A percentile compares a stretch with the other conserved stretches of the same genome.
Evolutionary conservation across 176 grass and related monocot species (phyloP).

Genomic region (Cenchrus americanus): DNA sequence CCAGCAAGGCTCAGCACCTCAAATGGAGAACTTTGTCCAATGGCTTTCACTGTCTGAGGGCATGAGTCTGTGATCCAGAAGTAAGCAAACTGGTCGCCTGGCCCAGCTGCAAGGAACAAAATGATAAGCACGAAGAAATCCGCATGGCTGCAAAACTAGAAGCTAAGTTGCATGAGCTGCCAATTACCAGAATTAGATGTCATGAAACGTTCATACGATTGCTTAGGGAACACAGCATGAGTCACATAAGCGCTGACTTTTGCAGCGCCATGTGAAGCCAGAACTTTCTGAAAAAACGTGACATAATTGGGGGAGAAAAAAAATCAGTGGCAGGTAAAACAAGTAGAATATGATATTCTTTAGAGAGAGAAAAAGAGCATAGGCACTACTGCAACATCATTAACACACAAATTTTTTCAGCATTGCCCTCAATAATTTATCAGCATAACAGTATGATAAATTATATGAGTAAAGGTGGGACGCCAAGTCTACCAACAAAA

Average conservation of each 20-base stretch:
- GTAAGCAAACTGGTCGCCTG: conserved; percentile 59
- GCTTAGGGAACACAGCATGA: conserved; percentile 88
- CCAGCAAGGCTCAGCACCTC: conserved; percentile 89
- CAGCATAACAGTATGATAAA: background rate
- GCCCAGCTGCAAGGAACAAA: conserved; percentile 32
- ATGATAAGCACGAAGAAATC: conserved; percentile 25
- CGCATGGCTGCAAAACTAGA: background rate
- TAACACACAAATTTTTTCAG: background rate
- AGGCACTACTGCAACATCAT: background rate
- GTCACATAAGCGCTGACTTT: conserved; percentile 98
- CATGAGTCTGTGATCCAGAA: conserved; percentile 97
- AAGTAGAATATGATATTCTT: background rate
- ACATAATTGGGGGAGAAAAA: background rate
- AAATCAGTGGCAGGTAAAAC: background rate
- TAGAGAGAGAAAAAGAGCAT: background rate
- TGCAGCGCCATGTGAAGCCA: conserved; percentile 66
- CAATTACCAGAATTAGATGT: conserved; percentile 65
- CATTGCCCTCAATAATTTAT: background rate
- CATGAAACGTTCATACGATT: conserved; percentile 73
- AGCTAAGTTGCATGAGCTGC: conserved; percentile 14
- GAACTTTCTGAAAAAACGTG: conserved; percentile 52
- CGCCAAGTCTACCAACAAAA: background rate
- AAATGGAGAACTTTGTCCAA: conserved; percentile 72
- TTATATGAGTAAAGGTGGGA: background rate
- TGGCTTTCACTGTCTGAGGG: conserved; percentile 72